Evolutionary conservation across 305 asterid species (phyloP).

Genomic region (Solanum chacoense): DNA sequence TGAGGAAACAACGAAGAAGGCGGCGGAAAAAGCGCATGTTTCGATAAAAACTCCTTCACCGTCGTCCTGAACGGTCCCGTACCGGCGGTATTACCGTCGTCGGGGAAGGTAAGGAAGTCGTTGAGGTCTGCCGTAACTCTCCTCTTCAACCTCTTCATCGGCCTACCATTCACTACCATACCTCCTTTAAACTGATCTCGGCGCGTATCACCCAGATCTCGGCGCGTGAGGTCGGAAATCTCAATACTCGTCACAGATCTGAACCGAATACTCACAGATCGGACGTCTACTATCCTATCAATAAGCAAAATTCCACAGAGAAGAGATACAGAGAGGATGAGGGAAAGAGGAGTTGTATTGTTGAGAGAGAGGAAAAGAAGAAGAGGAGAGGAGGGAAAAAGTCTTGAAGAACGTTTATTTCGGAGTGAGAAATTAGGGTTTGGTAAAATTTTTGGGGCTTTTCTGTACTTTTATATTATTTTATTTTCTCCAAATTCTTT

Average conservation of each 20-base stretch:
- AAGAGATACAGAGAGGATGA: not conserved
- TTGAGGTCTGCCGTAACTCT: slow-evolving; percentile 79
- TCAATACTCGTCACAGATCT: slow-evolving; percentile 35
- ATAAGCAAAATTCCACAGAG: not conserved
- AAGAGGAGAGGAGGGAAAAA: slow-evolving; percentile 12
- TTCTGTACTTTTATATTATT: slow-evolving; percentile 30
- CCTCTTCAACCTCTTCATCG: slow-evolving; percentile 65
- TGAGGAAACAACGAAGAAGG: slow-evolving; percentile 76
- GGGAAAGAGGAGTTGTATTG: not conserved
- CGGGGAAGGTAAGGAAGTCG: slow-evolving; percentile 61
- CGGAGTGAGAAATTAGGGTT: slow-evolving; percentile 27
- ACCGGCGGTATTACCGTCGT: not conserved
- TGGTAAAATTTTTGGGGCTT: slow-evolving; percentile 20
- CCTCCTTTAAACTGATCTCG: not conserved
- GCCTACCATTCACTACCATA: slow-evolving; percentile 74
- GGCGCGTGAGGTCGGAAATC: slow-evolving; percentile 25
- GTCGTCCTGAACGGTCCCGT: slow-evolving; percentile 20
- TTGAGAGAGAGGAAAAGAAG: not conserved
- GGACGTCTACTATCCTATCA: slow-evolving; percentile 18
- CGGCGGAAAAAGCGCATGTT: slow-evolving; percentile 65
- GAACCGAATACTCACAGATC: slow-evolving; percentile 12
- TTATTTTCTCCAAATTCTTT: slow-evolving; percentile 4
- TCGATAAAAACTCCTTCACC: slow-evolving; percentile 41
- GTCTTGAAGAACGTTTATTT: slow-evolving; percentile 15
- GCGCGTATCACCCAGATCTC: slow-evolving; percentile 26